phyloP scores from a whole-genome alignment of 2,329 filamentous ascomycete genomes.

The Cryphonectria naterciae region DNA sequence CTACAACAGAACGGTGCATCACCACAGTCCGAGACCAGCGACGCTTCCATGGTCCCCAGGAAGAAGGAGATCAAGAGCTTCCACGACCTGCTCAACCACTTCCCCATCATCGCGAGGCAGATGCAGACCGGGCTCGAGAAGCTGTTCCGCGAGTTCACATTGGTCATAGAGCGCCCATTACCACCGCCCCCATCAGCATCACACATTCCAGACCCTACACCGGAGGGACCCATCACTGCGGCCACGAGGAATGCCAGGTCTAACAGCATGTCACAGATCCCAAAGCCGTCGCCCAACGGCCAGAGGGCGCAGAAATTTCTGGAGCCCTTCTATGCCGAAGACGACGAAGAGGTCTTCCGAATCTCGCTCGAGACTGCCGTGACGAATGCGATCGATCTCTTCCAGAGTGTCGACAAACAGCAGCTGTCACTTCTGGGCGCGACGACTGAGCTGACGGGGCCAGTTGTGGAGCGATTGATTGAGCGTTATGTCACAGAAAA shows the following conservation, averaged over 20 bases:
- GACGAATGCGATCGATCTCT: conserved; percentile 90
- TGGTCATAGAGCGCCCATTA: conserved; percentile 81
- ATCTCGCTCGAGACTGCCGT: conserved; percentile 89
- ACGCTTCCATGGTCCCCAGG: conserved; percentile 55
- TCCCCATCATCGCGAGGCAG: conserved; percentile 93
- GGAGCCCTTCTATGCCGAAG: conserved; percentile 75
- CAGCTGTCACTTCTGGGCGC: conserved; percentile 89
- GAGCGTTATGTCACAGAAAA: conserved; percentile 94
- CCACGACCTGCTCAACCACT: conserved; percentile 84
- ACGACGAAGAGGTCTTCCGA: conserved; percentile 90
- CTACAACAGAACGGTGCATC: conserved; percentile 33
- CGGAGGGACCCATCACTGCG: conserved; percentile 59
- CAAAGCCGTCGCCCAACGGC: conserved; percentile 13
- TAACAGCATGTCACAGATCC: conserved; percentile 45
- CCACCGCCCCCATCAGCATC: conserved; percentile 71
- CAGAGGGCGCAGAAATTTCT: conserved; percentile 39
- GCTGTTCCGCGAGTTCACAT: conserved; percentile 86
- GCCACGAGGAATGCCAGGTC: conserved; percentile 61
- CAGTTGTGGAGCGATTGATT: conserved; percentile 89
- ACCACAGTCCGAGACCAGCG: conserved; percentile 41
- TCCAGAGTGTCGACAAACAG: conserved; percentile 93
- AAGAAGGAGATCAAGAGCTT: conserved; percentile 95
- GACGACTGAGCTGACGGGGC: conserved; percentile 90
- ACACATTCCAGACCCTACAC: conserved; percentile 61
- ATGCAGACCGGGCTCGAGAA: conserved; percentile 92